Conservation (phyloP, 75 land plant genomes). For the Chamaecyparis obtusa region DNA sequence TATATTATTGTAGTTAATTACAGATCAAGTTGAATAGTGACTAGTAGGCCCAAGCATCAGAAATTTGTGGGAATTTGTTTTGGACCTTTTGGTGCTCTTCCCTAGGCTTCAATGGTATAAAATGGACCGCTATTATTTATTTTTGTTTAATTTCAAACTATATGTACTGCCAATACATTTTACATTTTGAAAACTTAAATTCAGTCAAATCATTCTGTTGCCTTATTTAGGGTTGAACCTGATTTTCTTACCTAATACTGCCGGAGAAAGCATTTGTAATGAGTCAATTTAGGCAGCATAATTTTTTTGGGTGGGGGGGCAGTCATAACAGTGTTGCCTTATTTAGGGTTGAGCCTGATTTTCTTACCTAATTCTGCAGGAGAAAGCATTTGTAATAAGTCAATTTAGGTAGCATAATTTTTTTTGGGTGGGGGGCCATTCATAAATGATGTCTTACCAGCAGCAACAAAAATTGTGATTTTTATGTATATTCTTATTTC, state of each 20-base stretch:
- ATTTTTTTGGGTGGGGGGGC: not conserved
- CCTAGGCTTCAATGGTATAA: too few relatives aligned
- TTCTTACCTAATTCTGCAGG: not conserved
- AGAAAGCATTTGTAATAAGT: not conserved
- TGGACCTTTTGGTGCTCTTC: too few relatives aligned
- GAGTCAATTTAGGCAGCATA: not conserved
- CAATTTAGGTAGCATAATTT: not conserved
- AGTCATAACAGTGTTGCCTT: too few relatives aligned
- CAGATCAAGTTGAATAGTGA: not conserved
- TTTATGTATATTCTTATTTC: not conserved
- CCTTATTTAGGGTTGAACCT: not conserved
- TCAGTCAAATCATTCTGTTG: not conserved
- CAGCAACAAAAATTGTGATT: not conserved
- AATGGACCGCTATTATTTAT: not conserved
- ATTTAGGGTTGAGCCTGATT: not conserved
- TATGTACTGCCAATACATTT: not conserved
- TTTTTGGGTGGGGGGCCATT: not conserved
- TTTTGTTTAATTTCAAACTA: not conserved
- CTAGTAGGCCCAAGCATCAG: too few relatives aligned
- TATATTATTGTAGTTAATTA: too few relatives aligned
- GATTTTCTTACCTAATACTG: not conserved
- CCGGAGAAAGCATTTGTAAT: not conserved
- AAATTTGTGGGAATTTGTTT: too few relatives aligned
- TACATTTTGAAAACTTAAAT: not conserved
- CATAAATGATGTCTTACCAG: not conserved